These are phyloP conservation scores for Oryza meyeriana DNA, from an alignment of 176 grass and related monocot species.

Conservation along the genomic window DNA sequence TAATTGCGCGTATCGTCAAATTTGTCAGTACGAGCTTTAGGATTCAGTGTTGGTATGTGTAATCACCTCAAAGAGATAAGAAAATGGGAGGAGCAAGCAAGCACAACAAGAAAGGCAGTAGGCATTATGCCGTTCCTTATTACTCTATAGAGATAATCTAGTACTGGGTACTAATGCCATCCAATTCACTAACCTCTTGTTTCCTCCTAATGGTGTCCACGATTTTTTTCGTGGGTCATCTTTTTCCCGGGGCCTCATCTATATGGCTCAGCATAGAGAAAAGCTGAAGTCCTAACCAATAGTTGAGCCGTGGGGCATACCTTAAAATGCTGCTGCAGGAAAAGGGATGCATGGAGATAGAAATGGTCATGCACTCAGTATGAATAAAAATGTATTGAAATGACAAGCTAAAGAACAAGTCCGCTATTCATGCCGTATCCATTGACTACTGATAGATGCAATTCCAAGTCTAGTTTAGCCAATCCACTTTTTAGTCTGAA, in stretches of 20 bases:
- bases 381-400: neutral
- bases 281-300: neutral
- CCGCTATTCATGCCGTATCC: neutral
- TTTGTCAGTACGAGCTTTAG: constrained; percentile 42
- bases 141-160: constrained; percentile 23
- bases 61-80: constrained; percentile 32
- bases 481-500: neutral
- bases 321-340: neutral
- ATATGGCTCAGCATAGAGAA: neutral
- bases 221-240: neutral
- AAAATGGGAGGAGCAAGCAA: constrained; percentile 48
- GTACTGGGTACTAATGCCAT: constrained; percentile 46
- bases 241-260: constrained; percentile 10
- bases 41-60: constrained; percentile 19
- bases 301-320: neutral
- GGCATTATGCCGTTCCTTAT: constrained; percentile 13
- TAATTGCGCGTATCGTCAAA: neutral
- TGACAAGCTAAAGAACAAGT: neutral
- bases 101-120: constrained; percentile 42
- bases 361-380: neutral
- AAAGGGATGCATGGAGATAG: neutral
- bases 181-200: constrained; percentile 40
- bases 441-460: neutral
- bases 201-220: constrained; percentile 6
- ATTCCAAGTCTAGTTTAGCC: neutral